Evolutionary conservation across 495 filamentous ascomycete species (phyloP).

Genomic region (Xylaria curta): DNA sequence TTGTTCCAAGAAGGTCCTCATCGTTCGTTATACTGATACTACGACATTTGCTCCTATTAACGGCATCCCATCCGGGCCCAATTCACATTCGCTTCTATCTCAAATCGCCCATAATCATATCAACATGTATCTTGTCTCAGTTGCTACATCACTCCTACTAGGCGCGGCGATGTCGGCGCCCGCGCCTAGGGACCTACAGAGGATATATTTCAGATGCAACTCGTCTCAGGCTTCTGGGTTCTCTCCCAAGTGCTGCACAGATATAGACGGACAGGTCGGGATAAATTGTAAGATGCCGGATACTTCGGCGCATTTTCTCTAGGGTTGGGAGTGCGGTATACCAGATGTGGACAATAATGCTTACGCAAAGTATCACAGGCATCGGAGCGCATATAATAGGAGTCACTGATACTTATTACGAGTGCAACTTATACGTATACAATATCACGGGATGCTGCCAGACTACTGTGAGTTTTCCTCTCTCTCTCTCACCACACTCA

Average conservation of each 20-base stretch:
- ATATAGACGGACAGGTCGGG: slow-evolving; percentile 39
- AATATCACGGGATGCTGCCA: slow-evolving; percentile 44
- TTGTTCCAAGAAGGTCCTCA: neutral
- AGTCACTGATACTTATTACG: slow-evolving; percentile 33
- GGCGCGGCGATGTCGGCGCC: slow-evolving; percentile 31
- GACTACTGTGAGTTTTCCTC: slow-evolving; percentile 31
- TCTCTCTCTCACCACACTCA: neutral
- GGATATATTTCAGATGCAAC: slow-evolving; percentile 36
- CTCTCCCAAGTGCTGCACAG: slow-evolving; percentile 37
- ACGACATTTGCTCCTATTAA: neutral
- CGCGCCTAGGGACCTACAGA: slow-evolving; percentile 1
- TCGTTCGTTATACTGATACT: neutral
- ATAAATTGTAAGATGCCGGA: slow-evolving; percentile 36
- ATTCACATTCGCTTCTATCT: slow-evolving; percentile 4
- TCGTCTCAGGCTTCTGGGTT: slow-evolving; percentile 32
- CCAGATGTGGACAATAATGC: neutral
- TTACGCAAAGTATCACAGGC: slow-evolving; percentile 24
- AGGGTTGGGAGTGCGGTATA: neutral
- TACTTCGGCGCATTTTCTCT: neutral
- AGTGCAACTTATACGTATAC: slow-evolving; percentile 41
- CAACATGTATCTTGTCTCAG: slow-evolving; percentile 22
- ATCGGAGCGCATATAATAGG: slow-evolving; percentile 37
- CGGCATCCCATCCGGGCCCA: neutral
- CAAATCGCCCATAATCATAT: neutral
- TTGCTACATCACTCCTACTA: slow-evolving; percentile 23